Evolutionary conservation across 2,329 filamentous ascomycete genomes (phyloP).

Genomic region (Penicillium sp.): DNA sequence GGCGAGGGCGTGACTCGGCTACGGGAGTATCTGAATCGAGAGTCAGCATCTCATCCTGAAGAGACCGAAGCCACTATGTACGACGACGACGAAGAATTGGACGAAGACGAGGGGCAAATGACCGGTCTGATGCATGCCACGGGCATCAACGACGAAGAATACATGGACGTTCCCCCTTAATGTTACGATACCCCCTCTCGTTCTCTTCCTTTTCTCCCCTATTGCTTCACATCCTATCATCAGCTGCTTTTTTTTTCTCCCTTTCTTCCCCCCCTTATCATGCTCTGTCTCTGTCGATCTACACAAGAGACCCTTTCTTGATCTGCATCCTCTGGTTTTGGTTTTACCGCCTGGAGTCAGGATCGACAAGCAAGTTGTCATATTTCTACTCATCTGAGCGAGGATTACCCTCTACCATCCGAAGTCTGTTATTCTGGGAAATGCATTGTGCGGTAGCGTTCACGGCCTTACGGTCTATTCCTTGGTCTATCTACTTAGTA

Average conservation of each 20-base stretch:
- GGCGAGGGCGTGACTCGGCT: slow-evolving; percentile 79
- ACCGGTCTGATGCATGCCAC: slow-evolving; percentile 48
- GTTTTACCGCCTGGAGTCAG: slow-evolving; percentile 14
- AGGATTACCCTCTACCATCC: slow-evolving; percentile 24
- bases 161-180: slow-evolving; percentile 43
- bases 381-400: slow-evolving; percentile 33
- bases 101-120: slow-evolving; percentile 48
- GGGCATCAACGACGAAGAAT: slow-evolving; percentile 48
- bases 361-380: slow-evolving; percentile 24
- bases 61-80: slow-evolving; percentile 48
- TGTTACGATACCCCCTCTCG: slow-evolving; percentile 39
- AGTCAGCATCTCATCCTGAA: slow-evolving; percentile 37
- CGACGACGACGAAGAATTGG: slow-evolving; percentile 49
- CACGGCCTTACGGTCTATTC: slow-evolving; percentile 14
- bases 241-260: slow-evolving; percentile 18
- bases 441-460: slow-evolving; percentile 36
- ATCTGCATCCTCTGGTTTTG: slow-evolving; percentile 16
- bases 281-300: slow-evolving; percentile 15
- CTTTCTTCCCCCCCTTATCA: neutral
- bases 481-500: slow-evolving; percentile 14
- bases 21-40: slow-evolving; percentile 72
- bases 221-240: slow-evolving; percentile 2
- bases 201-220: slow-evolving; percentile 8
- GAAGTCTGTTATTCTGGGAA: slow-evolving; percentile 28
- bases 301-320: slow-evolving; percentile 17